Base-by-base conservation (phyloP, 208 protist species). In the Leishmania gerbilli region DNA sequence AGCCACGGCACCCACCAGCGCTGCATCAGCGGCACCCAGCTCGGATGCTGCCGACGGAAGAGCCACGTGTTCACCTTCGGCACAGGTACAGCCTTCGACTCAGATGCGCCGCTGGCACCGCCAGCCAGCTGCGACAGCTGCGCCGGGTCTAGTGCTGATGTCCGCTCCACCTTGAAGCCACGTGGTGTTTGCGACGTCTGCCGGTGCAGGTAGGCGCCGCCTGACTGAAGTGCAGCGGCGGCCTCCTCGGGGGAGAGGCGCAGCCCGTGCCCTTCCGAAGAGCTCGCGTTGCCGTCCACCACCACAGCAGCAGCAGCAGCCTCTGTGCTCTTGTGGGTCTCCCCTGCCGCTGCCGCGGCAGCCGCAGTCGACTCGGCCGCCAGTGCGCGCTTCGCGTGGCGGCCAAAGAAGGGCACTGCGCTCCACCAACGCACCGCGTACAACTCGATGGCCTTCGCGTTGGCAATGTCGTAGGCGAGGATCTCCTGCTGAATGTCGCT, bases 1-100 rank as follows among this genome's bases (percentile, higher is more conserved):
- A 90, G 68, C 86, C 82, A 95, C 31, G 93, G 93, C 77, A 96
- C 89, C 91, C 93, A 96, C 89, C 91, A 92, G 2, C 93, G 93
- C 82, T 96, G 93, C 84, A 96, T 92, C 74, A 96, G 77, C 53
- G 93, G 93, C 31, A 94, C 89, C 90, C 93, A 95, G 69, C 87
- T 87, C 15, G 91, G 91, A 65, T 94, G 90, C 49, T 89, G 82
- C 1, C 84, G 88, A 74, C 93, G 93, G 83, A 96, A 96, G 17
- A 96, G 86, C 91, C 93, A 96, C 81, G 86, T 86, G 83, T 95
- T 96, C 77, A 88, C 68, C 80, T 81, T 87, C 40, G 68, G 69
- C 42, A 55, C 53, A 17, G 77, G 74, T 56, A 21, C 75, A 9
- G 21, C 15, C 55, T 37, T 53, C 7, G 75, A 49, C 64, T 8